phyloP scores from a whole-genome alignment of 225 moss, liverwort and hornwort genomes.

The Sphagnum tenellum region DNA sequence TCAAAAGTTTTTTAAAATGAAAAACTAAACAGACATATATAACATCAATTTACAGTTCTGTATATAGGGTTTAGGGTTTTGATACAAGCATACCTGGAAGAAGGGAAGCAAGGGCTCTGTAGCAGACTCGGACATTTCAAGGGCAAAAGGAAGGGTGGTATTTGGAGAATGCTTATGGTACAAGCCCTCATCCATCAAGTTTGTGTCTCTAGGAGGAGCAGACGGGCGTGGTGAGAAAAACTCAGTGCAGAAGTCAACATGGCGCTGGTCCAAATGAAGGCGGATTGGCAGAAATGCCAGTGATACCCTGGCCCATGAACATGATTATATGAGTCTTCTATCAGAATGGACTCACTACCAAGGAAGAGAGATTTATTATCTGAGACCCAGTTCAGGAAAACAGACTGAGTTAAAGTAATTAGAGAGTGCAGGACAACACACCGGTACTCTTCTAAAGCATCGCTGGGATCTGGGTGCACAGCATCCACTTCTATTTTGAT shows the following conservation, averaged over 20 bases:
- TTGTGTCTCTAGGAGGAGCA: conserved; percentile 19
- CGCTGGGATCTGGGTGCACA: conserved; percentile 83
- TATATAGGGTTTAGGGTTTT: too few relatives aligned
- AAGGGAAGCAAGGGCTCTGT: conserved; percentile 86
- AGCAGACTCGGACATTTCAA: conserved; percentile 51
- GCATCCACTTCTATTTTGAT: conserved; percentile 92
- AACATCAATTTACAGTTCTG: too few relatives aligned
- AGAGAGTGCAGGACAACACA: conserved; percentile 5
- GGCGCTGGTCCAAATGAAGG: conserved; percentile 90
- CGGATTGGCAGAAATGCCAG: conserved; percentile 77
- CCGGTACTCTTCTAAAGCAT: conserved; percentile 91
- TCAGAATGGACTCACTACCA: too few relatives aligned
- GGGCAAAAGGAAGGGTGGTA: conserved; percentile 37
- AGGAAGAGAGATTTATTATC: too few relatives aligned
- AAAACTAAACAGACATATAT: too few relatives aligned
- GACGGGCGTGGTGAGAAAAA: conserved; percentile 64
- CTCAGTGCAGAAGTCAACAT: conserved; percentile 80
- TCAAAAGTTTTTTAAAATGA: too few relatives aligned
- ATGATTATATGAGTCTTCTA: too few relatives aligned
- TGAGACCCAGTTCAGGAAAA: too few relatives aligned
- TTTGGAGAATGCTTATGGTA: conserved; percentile 29
- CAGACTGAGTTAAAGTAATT: too few relatives aligned
- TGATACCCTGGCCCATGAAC: conserved; percentile 43
- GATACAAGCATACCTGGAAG: conserved; percentile 54
- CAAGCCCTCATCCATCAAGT: conserved; percentile 39